phyloP scores from a whole-genome alignment of 768 basidiomycete species.

The Tephrocybe sp. region DNA sequence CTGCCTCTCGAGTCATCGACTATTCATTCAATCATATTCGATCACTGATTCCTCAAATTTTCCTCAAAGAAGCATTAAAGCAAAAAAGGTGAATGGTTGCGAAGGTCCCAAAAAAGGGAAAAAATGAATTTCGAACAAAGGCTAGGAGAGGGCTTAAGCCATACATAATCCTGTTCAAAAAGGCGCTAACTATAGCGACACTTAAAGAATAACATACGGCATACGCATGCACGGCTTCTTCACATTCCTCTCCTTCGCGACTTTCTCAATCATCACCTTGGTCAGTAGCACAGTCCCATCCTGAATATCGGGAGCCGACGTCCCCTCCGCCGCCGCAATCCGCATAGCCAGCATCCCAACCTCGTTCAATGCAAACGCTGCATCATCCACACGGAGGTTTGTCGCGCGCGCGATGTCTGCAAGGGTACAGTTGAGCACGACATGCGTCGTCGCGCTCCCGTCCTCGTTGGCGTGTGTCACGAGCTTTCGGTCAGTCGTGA shows the following conservation, averaged over 20 bases:
- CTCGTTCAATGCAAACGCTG: conserved; percentile 86
- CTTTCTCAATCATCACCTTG: conserved; percentile 42
- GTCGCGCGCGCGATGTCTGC: conserved; percentile 76
- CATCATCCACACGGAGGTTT: conserved; percentile 81
- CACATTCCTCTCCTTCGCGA: conserved; percentile 68
- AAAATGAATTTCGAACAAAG: no score
- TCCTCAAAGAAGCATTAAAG: no score
- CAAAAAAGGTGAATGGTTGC: no score
- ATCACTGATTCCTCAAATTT: no score
- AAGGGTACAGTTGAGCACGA: conserved; percentile 71
- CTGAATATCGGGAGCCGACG: conserved; percentile 25
- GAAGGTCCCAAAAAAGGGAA: no score
- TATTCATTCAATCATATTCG: no score
- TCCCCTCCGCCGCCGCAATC: conserved; percentile 27
- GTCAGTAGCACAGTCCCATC: conserved; percentile 41
- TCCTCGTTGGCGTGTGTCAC: conserved; percentile 59
- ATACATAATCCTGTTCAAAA: no score
- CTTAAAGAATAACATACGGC: conserved; percentile 48
- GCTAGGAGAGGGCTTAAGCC: no score
- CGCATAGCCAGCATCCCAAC: conserved; percentile 66
- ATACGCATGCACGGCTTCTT: conserved; percentile 69
- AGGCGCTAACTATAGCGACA: no score
- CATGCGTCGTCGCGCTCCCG: conserved; percentile 71
- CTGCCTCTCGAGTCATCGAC: no score
- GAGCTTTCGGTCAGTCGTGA: conserved; percentile 54